A percentile compares a stretch with the other conserved stretches of the same genome.
phyloP scores from a whole-genome alignment of 768 basidiomycete species.

The Tulasnella sp. region DNA sequence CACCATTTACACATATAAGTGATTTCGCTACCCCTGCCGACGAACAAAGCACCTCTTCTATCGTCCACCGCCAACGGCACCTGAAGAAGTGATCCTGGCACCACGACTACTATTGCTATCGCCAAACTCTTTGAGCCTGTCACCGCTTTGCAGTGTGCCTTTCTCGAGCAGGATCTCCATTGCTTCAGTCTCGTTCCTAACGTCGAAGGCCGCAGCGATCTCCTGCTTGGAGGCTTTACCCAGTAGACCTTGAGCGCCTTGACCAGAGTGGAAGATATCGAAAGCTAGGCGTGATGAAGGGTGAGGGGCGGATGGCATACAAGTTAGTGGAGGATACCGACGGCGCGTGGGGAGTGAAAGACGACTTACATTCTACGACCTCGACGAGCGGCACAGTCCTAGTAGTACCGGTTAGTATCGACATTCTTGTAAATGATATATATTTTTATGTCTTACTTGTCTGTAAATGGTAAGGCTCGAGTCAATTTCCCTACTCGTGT shows the following conservation, averaged over 20 bases:
- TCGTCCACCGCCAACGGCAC: slow-evolving; percentile 1
- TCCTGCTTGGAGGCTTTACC: slow-evolving; percentile 73
- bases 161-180: slow-evolving; percentile 51
- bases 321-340: background rate
- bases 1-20: background rate
- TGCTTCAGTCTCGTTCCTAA: slow-evolving; percentile 57
- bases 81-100: background rate
- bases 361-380: slow-evolving; percentile 67
- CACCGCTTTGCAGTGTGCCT: slow-evolving; percentile 51
- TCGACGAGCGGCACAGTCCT: slow-evolving; percentile 60
- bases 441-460: background rate
- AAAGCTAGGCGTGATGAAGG: slow-evolving; percentile 38
- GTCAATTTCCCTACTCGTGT: background rate
- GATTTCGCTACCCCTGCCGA: background rate
- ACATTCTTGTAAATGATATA: background rate
- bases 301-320: background rate
- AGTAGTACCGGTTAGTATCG: slow-evolving; percentile 22
- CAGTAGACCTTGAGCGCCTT: slow-evolving; percentile 72
- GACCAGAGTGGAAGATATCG: slow-evolving; percentile 57
- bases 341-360: background rate
- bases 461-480: background rate
- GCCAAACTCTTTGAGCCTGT: slow-evolving; percentile 25
- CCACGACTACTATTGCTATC: slow-evolving; percentile 6
- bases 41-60: background rate
- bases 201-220: slow-evolving; percentile 64